Base-by-base conservation (phyloP, 2,329 filamentous ascomycete genomes). In the Alternaria infectoria region DNA sequence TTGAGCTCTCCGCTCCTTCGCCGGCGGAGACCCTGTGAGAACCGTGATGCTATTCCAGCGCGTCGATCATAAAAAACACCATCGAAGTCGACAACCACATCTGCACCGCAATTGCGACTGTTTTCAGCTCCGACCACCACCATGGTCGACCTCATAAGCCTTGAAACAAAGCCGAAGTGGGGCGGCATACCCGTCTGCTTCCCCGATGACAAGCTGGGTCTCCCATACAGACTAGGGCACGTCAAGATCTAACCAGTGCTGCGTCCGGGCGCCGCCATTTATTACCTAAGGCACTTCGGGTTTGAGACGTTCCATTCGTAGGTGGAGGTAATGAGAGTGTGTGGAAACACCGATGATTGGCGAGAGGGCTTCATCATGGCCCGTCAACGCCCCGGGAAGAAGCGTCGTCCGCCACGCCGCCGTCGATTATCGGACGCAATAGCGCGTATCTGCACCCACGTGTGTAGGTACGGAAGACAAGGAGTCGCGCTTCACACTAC, bases 201-300 rank as follows among this genome's bases (percentile, higher is more conserved):
- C 51, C 60, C 59, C 52, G 57, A 57, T 74, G 71, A 73, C 71
- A 70, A 30, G 40, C 69, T 59, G 60, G 71, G 69, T 46, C 45
- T 50, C 50, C 69, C 68, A 69, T 69, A 72, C 66, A 58, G 64
- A 50, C 65, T 65, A 67, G 40, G 26, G 49, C 44, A 28, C 32
- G 46, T 59, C 60, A 46, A 50, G 25, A 59, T 61, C 59, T 60
- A 57, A 52, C 58, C 44, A 54, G 59, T 57, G 21, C 55, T 13
- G 50, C 55, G 58, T 62, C 62, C 50, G 64, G 51, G 62, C 59
- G 51, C 54, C 65, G 60, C 63, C 68, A 62, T 63, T 62, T 21
- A 68, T 66, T 70, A 71, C 64, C 61, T 68, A 71, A 72, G 61
- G 61, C 46, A 57, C 47, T 32, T 59, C n/a, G 44, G 32, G 50